Base-by-base conservation (phyloP, 2,329 filamentous ascomycete species). In the Fusarium avenaceum region DNA sequence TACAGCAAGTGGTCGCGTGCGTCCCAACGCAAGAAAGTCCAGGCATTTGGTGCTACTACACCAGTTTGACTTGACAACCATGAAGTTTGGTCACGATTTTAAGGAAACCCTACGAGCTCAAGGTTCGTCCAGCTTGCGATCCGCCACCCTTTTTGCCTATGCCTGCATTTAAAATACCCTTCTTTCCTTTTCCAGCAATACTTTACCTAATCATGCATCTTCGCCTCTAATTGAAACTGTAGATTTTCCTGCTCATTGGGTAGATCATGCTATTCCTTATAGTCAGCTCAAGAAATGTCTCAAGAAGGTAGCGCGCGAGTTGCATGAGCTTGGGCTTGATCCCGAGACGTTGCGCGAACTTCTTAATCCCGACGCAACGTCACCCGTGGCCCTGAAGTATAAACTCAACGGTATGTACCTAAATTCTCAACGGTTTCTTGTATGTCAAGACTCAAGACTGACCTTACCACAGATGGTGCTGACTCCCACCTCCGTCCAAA, bases 51-150 rank as follows among this genome's bases (percentile, higher is more conserved):
- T 30, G 28, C 28, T 46, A 39, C 32, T 47, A 30, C 40, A 63
- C 52, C 55, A 46, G 50, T 65, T 52, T 64, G 65, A 44, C 45
- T 52, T 64, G 65, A 44, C 45, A 58, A 30, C 69, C 55, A 97
- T 97, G 93, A 97, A 97, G 84, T 97, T 96, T 79, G 92, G 90
- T 28, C 92, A 91, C 76, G 87, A 90, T 74, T 96, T 93, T 77
- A 88, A 90, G 75, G 86, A 90, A 72, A 85, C 86, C 49, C 84
- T 97, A 65, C 83, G 87, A 66, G 86, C 83, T 68, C 90, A 92
- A 78, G 81, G 83, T 84, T 48, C 15, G 70, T 70, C 42, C 48
- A 48, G 44, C 24, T 10, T n/a, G 10, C 4, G 22, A 22, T 40
- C 30, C 28, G 32, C 40, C 20, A 14, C 14, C 6, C 28, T 26